Base-by-base conservation (phyloP, 805 yeast genomes). In the Candida orba region DNA sequence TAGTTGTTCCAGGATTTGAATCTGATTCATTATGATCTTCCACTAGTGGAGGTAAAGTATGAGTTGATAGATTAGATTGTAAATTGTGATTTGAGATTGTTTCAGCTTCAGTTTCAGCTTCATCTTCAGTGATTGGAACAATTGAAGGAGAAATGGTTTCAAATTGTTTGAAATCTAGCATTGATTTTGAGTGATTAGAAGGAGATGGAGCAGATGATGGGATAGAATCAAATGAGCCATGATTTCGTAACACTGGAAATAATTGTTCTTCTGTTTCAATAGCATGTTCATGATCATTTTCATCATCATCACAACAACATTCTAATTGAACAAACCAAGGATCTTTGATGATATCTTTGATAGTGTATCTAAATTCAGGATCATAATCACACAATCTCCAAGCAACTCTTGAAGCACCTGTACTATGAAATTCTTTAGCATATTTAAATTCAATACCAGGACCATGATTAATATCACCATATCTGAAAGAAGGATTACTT, bases 361-460 rank as follows among this genome's bases (percentile, higher is more conserved):
- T 53, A 15, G 73, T 68, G 56, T 78, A 78, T 48, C 95, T 68
- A 8, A 75, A 67, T 2, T 53, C 55, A 0, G 73, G 67, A 22
- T 76, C 65, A 4, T 88, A 87, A 54, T 84, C 89, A 52, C 83
- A 76, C 41, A 84, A 62, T 58, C 84, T 75, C 88, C 90, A 83
- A 8, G 86, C 79, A 7, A 72, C 78, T 53, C 93, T 70, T 2
- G 89, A 76, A 22, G 82, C 79, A 12, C 81, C 81, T 1, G 74
- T 59, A 36, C 73, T 71, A 29, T 73, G 73, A 60, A 74, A 79
- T 47, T 71, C 78, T 44, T 77, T 72, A 0, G 88, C 89, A 70
- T 77, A 76, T 52, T 75, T 78, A 60, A 78, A 83, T 55, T 85
- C 93, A 5, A 74, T 62, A 15, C 91, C 90, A 1, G 93, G 93